A percentile compares a stretch with the other conserved stretches of the same genome.
Evolutionary conservation across 192 early-diverging fungal species (phyloP).

Genomic region (Gamsiella multidivaricata): DNA sequence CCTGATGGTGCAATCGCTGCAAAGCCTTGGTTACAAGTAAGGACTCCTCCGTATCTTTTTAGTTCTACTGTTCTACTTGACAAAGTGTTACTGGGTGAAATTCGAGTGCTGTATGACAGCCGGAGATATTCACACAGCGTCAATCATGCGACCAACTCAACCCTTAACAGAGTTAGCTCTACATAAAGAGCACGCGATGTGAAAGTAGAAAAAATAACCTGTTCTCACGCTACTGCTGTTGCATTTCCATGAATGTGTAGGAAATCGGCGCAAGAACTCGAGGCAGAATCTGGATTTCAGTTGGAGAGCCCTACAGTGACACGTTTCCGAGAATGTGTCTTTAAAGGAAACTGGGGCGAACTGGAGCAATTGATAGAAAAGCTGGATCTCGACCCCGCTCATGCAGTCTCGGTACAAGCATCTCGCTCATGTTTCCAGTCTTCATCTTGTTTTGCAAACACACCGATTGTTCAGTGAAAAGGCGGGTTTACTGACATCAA

Average conservation of each 20-base stretch:
- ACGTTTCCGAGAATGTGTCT: constrained; percentile 76
- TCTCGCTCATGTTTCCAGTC: background rate
- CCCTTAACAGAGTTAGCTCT: background rate
- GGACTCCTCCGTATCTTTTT: no score
- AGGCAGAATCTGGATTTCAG: constrained; percentile 82
- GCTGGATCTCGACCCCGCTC: constrained; percentile 57
- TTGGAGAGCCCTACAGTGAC: constrained; percentile 78
- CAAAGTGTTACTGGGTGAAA: background rate
- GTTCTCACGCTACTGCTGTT: background rate
- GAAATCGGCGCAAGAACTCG: constrained; percentile 73
- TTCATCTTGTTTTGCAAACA: background rate
- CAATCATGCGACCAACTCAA: background rate
- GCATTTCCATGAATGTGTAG: constrained; percentile 34
- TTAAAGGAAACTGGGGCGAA: constrained; percentile 81
- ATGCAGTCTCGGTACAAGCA: constrained; percentile 42
- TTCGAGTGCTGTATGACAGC: background rate
- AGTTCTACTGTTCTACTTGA: no score
- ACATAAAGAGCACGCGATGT: no score
- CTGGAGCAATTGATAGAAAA: constrained; percentile 69
- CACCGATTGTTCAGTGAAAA: no score
- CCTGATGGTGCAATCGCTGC: constrained; percentile 88
- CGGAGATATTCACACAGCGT: background rate
- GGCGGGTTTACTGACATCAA: no score
- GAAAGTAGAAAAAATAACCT: background rate
- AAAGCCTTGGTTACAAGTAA: constrained; percentile 84